Evolutionary conservation across 371 early-diverging fungal genomes (phyloP), one percentile per base, ranked within the genome.

Genomic region (Mortierella sp.): DNA sequence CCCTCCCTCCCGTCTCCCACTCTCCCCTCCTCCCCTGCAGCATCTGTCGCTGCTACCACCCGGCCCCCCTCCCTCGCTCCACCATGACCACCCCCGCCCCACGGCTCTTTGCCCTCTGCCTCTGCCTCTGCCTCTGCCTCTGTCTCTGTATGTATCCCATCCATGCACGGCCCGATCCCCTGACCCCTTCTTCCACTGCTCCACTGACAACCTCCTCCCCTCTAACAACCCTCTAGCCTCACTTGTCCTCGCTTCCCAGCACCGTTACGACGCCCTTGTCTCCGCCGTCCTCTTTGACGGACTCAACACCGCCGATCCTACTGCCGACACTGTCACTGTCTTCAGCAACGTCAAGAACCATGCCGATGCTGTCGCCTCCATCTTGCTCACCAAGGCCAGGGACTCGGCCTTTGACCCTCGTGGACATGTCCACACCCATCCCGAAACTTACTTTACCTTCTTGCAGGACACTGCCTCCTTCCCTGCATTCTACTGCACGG

Each of bases 351-450:
- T 12, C 29, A 48, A 39, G 43, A 62, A 62, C 50, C 63, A 62
- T 28, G 63, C 63, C 14, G 55, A 62, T 29, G 63, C 49, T 21
- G 63, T 62, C 0, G 63, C 63, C 5, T 62, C 63, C 24, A 55
- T 62, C 7, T 47, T 62, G 29, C 53, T 54, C 22, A 40, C 31
- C 22, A 27, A 41, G 2, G 63, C 63, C 48, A 48, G 39, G 12
- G 48, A 48, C 1, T 21, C 63, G 0, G 34, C 25, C 10, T 62
- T 55, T 22, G 37, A 48, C 12, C 55, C 63, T 1, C 39, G 37
- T 10, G 16, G 24, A 22, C 37, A 39, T 7, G 28, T 48, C 19
- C 39, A 47, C 19, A 54, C 54, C 14, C 46, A 0, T 4, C 55
- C 63, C 8, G 63, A 54, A 8, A 19, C 49, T 8, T 62, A 48